phyloP scores from a whole-genome alignment of 441 rosid species.

The Brassica hybrid region DNA sequence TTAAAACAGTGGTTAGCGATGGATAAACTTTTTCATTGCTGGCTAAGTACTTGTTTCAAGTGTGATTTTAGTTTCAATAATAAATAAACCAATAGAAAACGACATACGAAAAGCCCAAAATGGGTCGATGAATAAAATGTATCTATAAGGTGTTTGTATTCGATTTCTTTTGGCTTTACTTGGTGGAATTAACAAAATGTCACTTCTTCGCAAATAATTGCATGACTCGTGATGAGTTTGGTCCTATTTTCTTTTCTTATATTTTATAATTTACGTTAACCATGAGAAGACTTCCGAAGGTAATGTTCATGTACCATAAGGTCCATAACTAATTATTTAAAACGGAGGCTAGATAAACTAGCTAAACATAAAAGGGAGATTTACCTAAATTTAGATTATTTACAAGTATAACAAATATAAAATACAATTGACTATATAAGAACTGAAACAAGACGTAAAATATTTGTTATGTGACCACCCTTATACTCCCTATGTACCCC shows the following conservation, averaged over 20 bases:
- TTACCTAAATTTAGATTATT: neutral
- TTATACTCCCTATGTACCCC: neutral
- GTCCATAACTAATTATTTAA: neutral
- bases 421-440: no score
- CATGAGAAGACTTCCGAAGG: neutral
- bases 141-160: conserved; percentile 27
- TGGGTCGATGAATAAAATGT: conserved; percentile 33
- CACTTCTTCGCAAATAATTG: neutral
- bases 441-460: no score
- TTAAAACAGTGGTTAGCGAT: conserved; percentile 16
- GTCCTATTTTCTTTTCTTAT: conserved; percentile 1
- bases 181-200: conserved; percentile 9
- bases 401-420: no score
- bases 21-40: conserved; percentile 21
- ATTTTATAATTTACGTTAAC: conserved; percentile 9
- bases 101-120: conserved; percentile 20
- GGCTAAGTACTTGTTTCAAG: conserved; percentile 19
- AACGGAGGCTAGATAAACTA: neutral
- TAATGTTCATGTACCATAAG: neutral
- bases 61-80: conserved; percentile 26
- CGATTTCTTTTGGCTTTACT: conserved; percentile 28
- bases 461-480: neutral
- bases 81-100: conserved; percentile 22
- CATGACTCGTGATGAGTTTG: conserved; percentile 15
- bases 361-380: neutral